A percentile compares a stretch with the other conserved stretches of the same genome.
Evolutionary conservation across 1,284 basidiomycete species (phyloP).

Genomic region (Puccinia triticina): DNA sequence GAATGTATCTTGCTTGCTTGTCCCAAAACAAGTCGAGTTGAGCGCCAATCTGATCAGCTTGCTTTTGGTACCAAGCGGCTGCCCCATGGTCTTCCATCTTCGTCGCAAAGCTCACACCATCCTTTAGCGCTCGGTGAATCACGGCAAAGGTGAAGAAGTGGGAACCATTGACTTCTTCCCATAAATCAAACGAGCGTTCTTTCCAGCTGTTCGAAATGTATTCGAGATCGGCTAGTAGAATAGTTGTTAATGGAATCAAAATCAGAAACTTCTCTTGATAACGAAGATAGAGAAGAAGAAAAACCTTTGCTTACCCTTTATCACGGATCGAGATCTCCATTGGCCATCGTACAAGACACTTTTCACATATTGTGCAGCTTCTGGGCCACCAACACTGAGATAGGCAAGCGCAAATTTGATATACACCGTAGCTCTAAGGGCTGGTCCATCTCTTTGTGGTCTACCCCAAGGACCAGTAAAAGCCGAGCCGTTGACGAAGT

Average conservation of each 20-base stretch:
- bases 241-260: not conserved
- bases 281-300: not conserved
- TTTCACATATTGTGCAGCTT: slow-evolving; percentile 52
- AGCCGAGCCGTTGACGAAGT: slow-evolving; percentile 64
- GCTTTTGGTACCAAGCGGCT: slow-evolving; percentile 48
- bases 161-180: slow-evolving; percentile 49
- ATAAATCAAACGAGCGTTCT: slow-evolving; percentile 55
- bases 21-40: slow-evolving; percentile 53
- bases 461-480: slow-evolving; percentile 69
- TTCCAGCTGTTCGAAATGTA: slow-evolving; percentile 57
- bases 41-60: slow-evolving; percentile 30
- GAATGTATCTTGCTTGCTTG: slow-evolving; percentile 9
- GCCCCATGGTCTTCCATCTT: slow-evolving; percentile 56
- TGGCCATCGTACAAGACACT: slow-evolving; percentile 54
- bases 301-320: slow-evolving; percentile 12
- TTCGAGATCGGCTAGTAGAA: slow-evolving; percentile 54
- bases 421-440: slow-evolving; percentile 70
- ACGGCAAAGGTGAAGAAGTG: slow-evolving; percentile 57
- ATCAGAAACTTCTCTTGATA: not conserved
- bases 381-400: slow-evolving; percentile 57
- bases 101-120: slow-evolving; percentile 55
- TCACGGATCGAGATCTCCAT: slow-evolving; percentile 22
- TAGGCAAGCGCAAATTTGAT: slow-evolving; percentile 73
- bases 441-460: slow-evolving; percentile 77
- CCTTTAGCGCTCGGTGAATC: slow-evolving; percentile 55